A percentile compares a stretch with the other conserved stretches of the same genome.
These are phyloP conservation scores for Exophiala oligosperma DNA, from an alignment of 2,329 filamentous ascomycete genomes.

Conservation along the genomic window DNA sequence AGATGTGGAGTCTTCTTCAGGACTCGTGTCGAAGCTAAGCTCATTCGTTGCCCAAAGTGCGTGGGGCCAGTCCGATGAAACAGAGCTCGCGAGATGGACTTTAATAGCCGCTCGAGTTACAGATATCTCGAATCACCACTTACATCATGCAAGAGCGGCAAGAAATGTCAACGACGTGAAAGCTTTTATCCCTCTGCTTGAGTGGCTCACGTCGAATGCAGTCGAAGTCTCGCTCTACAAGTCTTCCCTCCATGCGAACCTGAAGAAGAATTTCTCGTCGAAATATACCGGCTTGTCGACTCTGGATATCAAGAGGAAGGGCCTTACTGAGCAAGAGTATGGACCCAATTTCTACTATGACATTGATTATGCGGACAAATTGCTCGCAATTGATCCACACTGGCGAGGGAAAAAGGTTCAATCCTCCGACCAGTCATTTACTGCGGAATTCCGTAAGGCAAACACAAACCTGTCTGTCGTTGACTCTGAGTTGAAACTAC, in stretches of 20 bases:
- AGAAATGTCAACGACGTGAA: conserved; percentile 68
- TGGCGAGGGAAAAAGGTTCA: conserved; percentile 65
- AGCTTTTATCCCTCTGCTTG: conserved; percentile 70
- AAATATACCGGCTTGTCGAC: conserved; percentile 74
- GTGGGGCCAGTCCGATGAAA: conserved; percentile 49
- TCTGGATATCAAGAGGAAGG: conserved; percentile 77
- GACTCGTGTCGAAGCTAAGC: conserved; percentile 71
- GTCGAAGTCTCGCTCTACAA: conserved; percentile 83
- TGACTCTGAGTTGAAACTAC: conserved; percentile 75
- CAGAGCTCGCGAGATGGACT: conserved; percentile 58
- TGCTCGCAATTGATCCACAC: conserved; percentile 73
- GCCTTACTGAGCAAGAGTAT: conserved; percentile 63
- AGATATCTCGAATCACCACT: conserved; percentile 85
- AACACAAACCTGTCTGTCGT: conserved; percentile 91
- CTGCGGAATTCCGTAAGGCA: conserved; percentile 77
- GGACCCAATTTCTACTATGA: conserved; percentile 85
- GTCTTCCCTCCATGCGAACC: conserved; percentile 77
- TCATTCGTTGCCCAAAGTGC: conserved; percentile 66
- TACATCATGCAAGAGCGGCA: conserved; percentile 80
- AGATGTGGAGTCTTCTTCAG: conserved; percentile 69
- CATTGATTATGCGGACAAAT: conserved; percentile 68
- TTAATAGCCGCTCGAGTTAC: conserved; percentile 78
- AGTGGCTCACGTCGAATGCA: conserved; percentile 77
- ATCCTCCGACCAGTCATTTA: conserved; percentile 51
- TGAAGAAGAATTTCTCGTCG: conserved; percentile 78